Evolutionary conservation across 2,329 filamentous ascomycete species (phyloP).

Genomic region (Cladorrhinum sp.): DNA sequence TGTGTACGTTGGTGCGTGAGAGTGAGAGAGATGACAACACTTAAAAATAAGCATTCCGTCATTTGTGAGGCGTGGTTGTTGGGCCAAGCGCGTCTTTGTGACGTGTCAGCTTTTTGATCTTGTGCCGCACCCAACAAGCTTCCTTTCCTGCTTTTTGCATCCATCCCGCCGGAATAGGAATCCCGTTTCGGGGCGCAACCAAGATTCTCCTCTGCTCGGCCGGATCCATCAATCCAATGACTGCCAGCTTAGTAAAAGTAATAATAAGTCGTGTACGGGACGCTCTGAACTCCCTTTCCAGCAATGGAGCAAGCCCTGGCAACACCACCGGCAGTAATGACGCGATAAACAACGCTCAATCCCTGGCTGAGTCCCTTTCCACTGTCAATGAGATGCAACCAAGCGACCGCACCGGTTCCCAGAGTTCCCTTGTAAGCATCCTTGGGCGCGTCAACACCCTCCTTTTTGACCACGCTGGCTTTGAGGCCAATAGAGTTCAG

Average conservation of each 20-base stretch:
- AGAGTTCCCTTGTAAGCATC: slow-evolving; percentile 45
- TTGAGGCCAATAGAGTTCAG: slow-evolving; percentile 42
- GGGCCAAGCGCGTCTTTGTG: too few species aligned
- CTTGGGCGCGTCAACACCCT: slow-evolving; percentile 49
- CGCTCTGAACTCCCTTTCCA: slow-evolving; percentile 46
- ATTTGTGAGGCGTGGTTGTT: too few species aligned
- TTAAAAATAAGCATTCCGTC: too few species aligned
- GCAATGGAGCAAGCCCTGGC: slow-evolving; percentile 41
- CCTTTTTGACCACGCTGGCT: slow-evolving; percentile 48
- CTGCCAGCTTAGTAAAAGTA: slow-evolving; percentile 46
- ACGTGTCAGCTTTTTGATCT: too few species aligned
- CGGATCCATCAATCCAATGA: background rate
- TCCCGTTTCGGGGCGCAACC: too few species aligned
- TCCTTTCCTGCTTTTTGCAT: too few species aligned
- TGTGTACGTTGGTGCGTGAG: too few species aligned
- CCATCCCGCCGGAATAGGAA: too few species aligned
- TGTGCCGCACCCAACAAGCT: too few species aligned
- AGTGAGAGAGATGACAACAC: too few species aligned
- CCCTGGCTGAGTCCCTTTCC: slow-evolving; percentile 37
- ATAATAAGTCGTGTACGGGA: slow-evolving; percentile 56
- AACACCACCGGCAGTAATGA: slow-evolving; percentile 51
- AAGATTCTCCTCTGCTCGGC: too few species aligned
- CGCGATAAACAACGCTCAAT: slow-evolving; percentile 49
- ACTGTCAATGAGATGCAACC: slow-evolving; percentile 46
- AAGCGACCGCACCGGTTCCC: slow-evolving; percentile 51